Base-by-base conservation (phyloP, 225 moss, liverwort and hornwort species). In the Polytrichum formosum region DNA sequence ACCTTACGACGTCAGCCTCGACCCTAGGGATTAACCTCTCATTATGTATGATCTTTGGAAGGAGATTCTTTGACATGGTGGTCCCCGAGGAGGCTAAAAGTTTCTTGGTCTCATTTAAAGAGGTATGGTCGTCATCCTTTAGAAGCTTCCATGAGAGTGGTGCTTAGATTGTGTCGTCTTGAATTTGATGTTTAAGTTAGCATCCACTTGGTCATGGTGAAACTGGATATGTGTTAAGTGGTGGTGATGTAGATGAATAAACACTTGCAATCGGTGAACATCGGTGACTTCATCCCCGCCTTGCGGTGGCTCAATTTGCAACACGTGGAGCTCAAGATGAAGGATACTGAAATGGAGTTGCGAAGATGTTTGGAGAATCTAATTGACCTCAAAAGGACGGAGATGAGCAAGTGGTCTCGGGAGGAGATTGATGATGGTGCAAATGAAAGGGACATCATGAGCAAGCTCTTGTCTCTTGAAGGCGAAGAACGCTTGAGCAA, bases 291-390 rank as follows among this genome's bases (percentile, higher is more conserved):
- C 71, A 64, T 95, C 54, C 84, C 92, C 25, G 78, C 86, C 6
- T 78, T 89, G 55, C 87, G 92, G 18, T 91, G 91, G 83, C 64
- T 92, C 18, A 91, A 92, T 68, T 6, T 90, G 63, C 92, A 92
- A 77, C 88, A 91, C 62, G 69, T 81, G 55, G 81, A 81, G 71
- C 73, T 22, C 8, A 72, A 79, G 65, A 55, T 85, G 21, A 76
- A 65, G 66, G 76, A 76, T 68, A 56, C 73, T 65, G 85, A 85
- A 76, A 58, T 73, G 53, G 81, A 78, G 74, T 76, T 85, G 56
- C 85, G 85, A 59, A 74, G 74, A 56, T 73, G 76, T 61, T 81
- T 85, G 26, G 62, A 29, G 81, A 73, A 71, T 61, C 78, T 85
- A 58, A 85, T 85, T 61, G 71, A 78, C 78, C 61, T 73, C 65